Evolutionary conservation across 2,329 filamentous ascomycete genomes (phyloP), one percentile per base, ranked within the genome.

Genomic region (Knufia petricola): DNA sequence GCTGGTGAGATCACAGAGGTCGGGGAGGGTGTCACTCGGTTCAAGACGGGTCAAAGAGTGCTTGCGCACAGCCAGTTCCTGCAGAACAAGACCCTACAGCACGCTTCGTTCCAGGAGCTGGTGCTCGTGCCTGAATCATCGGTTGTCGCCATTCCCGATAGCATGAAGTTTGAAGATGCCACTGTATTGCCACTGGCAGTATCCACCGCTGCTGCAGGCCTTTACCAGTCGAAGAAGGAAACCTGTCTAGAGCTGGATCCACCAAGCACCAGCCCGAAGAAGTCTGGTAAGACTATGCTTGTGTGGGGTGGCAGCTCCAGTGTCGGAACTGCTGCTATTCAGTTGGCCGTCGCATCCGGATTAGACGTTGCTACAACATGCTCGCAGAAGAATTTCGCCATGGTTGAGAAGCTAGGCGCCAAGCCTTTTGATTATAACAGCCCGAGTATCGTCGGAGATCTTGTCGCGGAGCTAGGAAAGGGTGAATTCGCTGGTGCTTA

Each of bases 291-390:
- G 42, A 56, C 62, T 40, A 32, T 72, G 0, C 55, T 77, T 3
- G 59, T 77, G 12, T 78, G 73, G 70, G 75, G 75, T n/a, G 76
- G 74, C 0, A 67, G 70, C 2, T 68, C 69, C 0, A 65, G 64
- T 17, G 71, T 74, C 2, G 73, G 75, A 0, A 64, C 64, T 26
- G 63, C 59, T 2, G 69, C 67, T 0, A 67, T 73, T 37, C 71
- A 74, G 49, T 57, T 72, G 3, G 69, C 68, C 0, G 61, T 57
- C 0, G 65, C 63, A 0, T 56, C 66, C 7, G 68, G 69, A 6
- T 60, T 66, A 31, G 62, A 63, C 20, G 68, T 74, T 8, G 55
- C 67, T 47, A 60, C 61, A 1, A 68, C 69, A 0, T 63, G 64
- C 0, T 66, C 65, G 3, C 59, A 59, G 10, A 64, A 60, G 36